Evolutionary conservation across 1,284 basidiomycete genomes (phyloP).

Genomic region (Marasmius oreades): DNA sequence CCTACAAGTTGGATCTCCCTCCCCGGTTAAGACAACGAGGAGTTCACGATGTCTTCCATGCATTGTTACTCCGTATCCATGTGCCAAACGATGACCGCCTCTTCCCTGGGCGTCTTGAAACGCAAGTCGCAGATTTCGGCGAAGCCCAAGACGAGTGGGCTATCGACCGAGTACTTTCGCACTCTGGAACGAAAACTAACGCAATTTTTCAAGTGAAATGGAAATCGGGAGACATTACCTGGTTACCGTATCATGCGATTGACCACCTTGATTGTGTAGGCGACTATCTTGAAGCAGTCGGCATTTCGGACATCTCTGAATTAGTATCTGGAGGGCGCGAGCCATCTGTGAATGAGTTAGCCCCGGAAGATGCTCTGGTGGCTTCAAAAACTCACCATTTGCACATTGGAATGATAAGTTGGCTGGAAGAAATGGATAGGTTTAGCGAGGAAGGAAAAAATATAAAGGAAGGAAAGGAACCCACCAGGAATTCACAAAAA

Average conservation of each 20-base stretch:
- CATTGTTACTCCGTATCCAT: conserved; percentile 22
- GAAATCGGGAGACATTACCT: conserved; percentile 23
- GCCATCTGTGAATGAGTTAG: too few species aligned
- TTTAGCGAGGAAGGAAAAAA: too few species aligned
- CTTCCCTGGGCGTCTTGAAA: conserved; percentile 20
- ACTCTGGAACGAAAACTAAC: conserved; percentile 17
- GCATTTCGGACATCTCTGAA: background rate
- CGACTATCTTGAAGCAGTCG: conserved; percentile 17
- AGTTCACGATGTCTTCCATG: conserved; percentile 28
- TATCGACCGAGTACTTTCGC: conserved; percentile 17
- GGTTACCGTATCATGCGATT: conserved; percentile 18
- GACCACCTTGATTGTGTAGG: conserved; percentile 13
- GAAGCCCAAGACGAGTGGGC: too few species aligned
- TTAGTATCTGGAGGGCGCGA: background rate
- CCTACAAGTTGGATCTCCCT: conserved; percentile 24
- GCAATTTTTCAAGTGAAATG: conserved; percentile 21
- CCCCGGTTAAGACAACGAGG: conserved; percentile 20
- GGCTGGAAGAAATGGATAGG: too few species aligned
- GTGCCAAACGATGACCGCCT: conserved; percentile 25
- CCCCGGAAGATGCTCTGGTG: too few species aligned
- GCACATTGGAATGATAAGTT: too few species aligned
- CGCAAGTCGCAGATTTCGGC: conserved; percentile 16
- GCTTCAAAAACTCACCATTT: too few species aligned
- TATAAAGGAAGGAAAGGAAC: too few species aligned
- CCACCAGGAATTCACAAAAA: too few species aligned